Evolutionary conservation across 2,329 filamentous ascomycete genomes (phyloP), one percentile per base, ranked within the genome.

Genomic region (Zymoseptoria passerinii): DNA sequence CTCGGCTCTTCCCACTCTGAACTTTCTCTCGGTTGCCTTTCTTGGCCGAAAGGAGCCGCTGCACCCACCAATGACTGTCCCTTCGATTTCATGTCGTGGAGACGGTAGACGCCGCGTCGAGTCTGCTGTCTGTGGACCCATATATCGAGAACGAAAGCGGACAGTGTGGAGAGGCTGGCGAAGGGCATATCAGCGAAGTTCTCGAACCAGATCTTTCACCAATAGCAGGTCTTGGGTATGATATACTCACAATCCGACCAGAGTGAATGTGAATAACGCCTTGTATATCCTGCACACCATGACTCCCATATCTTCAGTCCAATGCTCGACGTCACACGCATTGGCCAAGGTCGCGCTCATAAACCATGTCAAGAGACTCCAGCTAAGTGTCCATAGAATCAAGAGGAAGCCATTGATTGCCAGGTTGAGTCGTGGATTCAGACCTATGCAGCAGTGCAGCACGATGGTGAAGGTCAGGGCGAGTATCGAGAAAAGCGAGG

Each of bases 251-350:
- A 76, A 61, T 19, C 79, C 81, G 28, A 80, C 61, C 28, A 81
- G 65, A 4, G 77, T 75, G 67, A 85, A 85, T 29, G 77, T 72
- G 70, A 83, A 84, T n/a, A 84, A 71, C 9, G 80, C 77, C 70
- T 85, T 85, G 76, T 84, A 85, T 58, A 77, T 73, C 55, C 79
- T 71, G 67, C 82, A 85, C 52, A 85, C 76, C 69, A 77, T 76
- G 56, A 84, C 77, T 2, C 82, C 83, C 2, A 76, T 75, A 1
- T 77, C 74, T 35, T 77, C 78, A n/a, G 76, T 76, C 82, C 82
- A 85, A 67, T 77, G 77, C 19, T 71, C 66, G 2, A 70, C 65
- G 20, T 63, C 60, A 72, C 82, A 84, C 59, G 75, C 73, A 58
- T 81, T 77, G 7, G 73, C 68, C 56, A 85, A 71, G 0, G 82